Percentiles rank a stretch among this genome's conserved stretches.
Evolutionary conservation across 345 rosid genomes (phyloP).

Genomic region (Raphanus sativus): DNA sequence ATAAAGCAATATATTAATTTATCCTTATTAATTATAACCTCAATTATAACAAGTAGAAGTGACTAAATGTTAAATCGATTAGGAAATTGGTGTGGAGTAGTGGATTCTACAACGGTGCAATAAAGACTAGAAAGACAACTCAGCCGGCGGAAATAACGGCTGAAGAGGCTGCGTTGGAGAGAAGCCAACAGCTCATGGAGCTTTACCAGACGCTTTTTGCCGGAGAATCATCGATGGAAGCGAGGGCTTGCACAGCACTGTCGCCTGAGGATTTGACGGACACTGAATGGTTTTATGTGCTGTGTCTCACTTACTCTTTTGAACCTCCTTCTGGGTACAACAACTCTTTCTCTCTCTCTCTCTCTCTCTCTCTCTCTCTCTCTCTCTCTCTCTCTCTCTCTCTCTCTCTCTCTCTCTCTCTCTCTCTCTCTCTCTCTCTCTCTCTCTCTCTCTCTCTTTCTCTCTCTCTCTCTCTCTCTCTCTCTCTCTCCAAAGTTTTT

Average conservation of each 20-base stretch:
- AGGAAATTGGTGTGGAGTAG: constrained; percentile 89
- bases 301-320: constrained; percentile 91
- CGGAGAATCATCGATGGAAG: constrained; percentile 55
- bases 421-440: constrained; percentile 25
- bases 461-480: constrained; percentile 26
- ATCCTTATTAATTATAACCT: not conserved
- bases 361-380: constrained; percentile 4
- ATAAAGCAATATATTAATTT: not conserved
- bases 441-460: constrained; percentile 26
- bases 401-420: constrained; percentile 26
- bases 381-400: not conserved
- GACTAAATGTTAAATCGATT: not conserved
- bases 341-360: constrained; percentile 27
- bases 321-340: constrained; percentile 80
- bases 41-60: not conserved
- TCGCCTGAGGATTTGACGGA: constrained; percentile 97
- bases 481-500: not conserved
- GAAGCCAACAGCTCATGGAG: constrained; percentile 95
- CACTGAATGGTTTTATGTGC: constrained; percentile 94
- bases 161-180: constrained; percentile 86
- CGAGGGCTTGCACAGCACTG: constrained; percentile 72
- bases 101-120: constrained; percentile 96
- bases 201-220: constrained; percentile 80
- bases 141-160: constrained; percentile 88
- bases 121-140: constrained; percentile 94